A percentile compares a stretch with the other conserved stretches of the same genome.
Evolutionary conservation across 108 stramenopile species (phyloP).

Genomic region (Epithemia pelagica): DNA sequence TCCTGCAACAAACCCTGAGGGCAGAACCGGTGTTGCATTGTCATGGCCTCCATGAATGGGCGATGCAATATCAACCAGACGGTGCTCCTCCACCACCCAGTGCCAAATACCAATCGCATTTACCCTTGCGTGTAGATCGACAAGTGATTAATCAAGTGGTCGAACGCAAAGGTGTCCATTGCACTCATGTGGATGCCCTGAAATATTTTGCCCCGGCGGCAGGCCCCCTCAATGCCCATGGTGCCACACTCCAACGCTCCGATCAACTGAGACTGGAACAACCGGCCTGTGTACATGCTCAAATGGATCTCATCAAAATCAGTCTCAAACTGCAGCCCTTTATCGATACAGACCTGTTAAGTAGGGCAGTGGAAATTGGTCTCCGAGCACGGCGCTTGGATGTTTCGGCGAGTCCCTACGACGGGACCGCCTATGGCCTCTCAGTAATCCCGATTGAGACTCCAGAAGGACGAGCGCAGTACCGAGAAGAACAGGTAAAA

Average conservation of each 20-base stretch:
- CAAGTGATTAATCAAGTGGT: conserved; percentile 72
- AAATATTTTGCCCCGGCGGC: conserved; percentile 90
- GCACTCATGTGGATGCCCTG: conserved; percentile 92
- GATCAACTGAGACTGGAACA: conserved; percentile 67
- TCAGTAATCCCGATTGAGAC: conserved; percentile 77
- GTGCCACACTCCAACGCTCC: conserved; percentile 34
- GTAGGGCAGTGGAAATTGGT: conserved; percentile 51
- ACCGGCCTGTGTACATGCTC: conserved; percentile 81
- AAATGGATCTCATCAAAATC: conserved; percentile 94
- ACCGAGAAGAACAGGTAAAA: conserved; percentile 42
- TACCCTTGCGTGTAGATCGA: conserved; percentile 72
- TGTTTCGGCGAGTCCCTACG: conserved; percentile 91
- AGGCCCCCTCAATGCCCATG: conserved; percentile 60
- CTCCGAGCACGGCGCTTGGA: conserved; percentile 74
- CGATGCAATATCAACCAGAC: conserved; percentile 87
- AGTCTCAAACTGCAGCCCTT: conserved; percentile 69
- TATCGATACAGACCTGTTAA: conserved; percentile 48
- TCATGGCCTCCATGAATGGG: conserved; percentile 95
- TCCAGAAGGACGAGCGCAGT: conserved; percentile 68
- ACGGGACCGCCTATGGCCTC: conserved; percentile 49
- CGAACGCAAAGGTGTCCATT: conserved; percentile 72
- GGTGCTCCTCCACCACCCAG: conserved; percentile 35
- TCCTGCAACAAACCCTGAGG: conserved; percentile 45
- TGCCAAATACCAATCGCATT: conserved; percentile 68
- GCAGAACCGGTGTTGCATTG: conserved; percentile 82